Conservation (phyloP, 106 monocot genomes). For the Hemerocallis citrina region DNA sequence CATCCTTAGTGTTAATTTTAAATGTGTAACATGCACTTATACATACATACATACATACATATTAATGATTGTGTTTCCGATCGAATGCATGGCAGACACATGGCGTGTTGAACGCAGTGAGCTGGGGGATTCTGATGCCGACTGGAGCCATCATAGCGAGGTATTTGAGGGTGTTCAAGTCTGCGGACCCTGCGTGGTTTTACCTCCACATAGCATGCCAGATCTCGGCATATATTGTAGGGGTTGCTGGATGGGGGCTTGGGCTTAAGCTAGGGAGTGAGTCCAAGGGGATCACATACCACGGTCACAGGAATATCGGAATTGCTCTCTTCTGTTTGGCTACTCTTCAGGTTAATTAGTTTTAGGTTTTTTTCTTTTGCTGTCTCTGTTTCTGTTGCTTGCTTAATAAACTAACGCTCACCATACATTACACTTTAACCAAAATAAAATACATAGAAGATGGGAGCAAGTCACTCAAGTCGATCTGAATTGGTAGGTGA, state of each 20-base stretch:
- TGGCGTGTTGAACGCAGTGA: slow-evolving; percentile 73
- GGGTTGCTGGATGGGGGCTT: slow-evolving; percentile 86
- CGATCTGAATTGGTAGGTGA: too few species aligned
- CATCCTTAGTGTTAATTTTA: too few species aligned
- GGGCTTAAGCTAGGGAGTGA: slow-evolving; percentile 88
- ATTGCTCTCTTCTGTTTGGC: slow-evolving; percentile 74
- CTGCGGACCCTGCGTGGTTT: slow-evolving; percentile 89
- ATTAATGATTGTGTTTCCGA: too few species aligned
- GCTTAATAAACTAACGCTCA: too few species aligned
- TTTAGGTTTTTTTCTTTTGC: too few species aligned
- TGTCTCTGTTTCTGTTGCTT: too few species aligned
- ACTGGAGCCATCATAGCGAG: slow-evolving; percentile 73
- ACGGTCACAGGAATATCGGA: slow-evolving; percentile 57
- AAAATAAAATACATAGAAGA: too few species aligned
- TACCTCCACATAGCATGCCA: slow-evolving; percentile 88
- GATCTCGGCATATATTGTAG: slow-evolving; percentile 67
- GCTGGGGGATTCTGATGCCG: slow-evolving; percentile 89
- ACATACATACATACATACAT: too few species aligned
- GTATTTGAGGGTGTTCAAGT: slow-evolving; percentile 62
- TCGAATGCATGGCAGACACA: too few species aligned
- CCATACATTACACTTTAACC: too few species aligned
- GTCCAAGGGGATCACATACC: slow-evolving; percentile 48
- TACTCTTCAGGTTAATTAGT: slow-evolving; percentile 93
- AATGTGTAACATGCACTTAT: too few species aligned
- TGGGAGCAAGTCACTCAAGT: too few species aligned